Evolutionary conservation across 2,329 filamentous ascomycete species (phyloP).

Genomic region (Furcasterigmium furcatum): DNA sequence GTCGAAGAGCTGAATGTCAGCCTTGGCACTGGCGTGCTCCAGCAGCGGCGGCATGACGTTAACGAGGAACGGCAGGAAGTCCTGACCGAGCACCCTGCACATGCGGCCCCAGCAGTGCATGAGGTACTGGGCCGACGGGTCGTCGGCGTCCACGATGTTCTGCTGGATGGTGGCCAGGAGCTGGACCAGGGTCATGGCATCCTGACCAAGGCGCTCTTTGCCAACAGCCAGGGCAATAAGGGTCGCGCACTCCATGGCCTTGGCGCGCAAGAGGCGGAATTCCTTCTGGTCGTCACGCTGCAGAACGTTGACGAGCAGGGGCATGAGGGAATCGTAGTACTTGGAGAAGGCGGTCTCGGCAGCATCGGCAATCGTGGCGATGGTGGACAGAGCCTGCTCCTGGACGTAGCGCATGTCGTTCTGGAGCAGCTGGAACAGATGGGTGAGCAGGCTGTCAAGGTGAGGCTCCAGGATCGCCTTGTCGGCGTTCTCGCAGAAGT

Average conservation of each 20-base stretch:
- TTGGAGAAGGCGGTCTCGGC: constrained; percentile 92
- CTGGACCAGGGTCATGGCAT: constrained; percentile 84
- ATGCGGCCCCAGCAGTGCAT: constrained; percentile 99
- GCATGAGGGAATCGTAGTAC: constrained; percentile 97
- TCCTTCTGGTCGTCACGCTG: constrained; percentile 91
- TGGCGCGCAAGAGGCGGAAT: constrained; percentile 84
- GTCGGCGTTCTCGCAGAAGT: constrained; percentile 98
- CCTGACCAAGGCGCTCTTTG: constrained; percentile 83
- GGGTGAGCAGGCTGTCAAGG: constrained; percentile 79
- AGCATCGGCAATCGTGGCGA: constrained; percentile 97
- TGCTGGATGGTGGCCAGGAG: constrained; percentile 84
- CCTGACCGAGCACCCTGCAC: constrained; percentile 87
- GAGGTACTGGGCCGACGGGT: constrained; percentile 93
- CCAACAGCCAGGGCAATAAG: constrained; percentile 93
- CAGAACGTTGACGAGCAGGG: constrained; percentile 84
- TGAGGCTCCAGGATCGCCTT: constrained; percentile 90
- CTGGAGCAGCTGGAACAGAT: constrained; percentile 82
- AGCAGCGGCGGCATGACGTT: constrained; percentile 93
- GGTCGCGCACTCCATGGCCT: constrained; percentile 99
- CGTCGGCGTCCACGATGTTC: constrained; percentile 83
- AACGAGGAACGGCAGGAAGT: constrained; percentile 89
- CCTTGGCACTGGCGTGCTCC: constrained; percentile 89
- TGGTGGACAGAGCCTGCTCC: constrained; percentile 95
- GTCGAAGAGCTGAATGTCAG: constrained; percentile 93
- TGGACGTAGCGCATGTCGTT: constrained; percentile 95